Base-by-base conservation (phyloP, 192 early-diverging fungal species). In the Coemansia sp. region DNA sequence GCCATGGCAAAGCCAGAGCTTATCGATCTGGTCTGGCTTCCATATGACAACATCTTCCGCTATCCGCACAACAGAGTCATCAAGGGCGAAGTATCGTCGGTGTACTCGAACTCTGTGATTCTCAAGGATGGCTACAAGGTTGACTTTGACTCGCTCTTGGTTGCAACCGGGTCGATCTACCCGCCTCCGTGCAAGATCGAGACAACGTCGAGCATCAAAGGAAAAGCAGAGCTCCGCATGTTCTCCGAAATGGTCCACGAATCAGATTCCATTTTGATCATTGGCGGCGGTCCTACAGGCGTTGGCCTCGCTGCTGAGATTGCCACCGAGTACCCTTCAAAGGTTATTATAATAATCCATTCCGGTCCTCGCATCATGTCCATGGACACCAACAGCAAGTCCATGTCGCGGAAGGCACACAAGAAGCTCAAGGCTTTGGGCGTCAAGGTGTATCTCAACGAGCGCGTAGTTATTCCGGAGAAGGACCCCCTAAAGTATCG, bases 231-330 rank as follows among this genome's bases (percentile, higher is more conserved):
- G 69, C 72, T 69, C 59, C 72, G 55, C 55, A 50, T 59, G 49
- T 77, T 69, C 46, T 73, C 69, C 41, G 75, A 84, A 14, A 80
- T 86, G 64, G 88, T 94, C 63, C 72, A 72, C 19, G 61, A 76
- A 37, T 82, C 89, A 9, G 77, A 86, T 49, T 85, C 84, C 32
- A 78, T 91, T 19, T 45, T 93, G 13, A 72, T 94, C 9, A 87
- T 90, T 44, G 92, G 92, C 45, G 92, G 87, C 22, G 92, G 92
- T 17, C 88, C 90, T 13, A 87, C 89, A 9, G 94, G 91, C 41
- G 73, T 92, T 42, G 94, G 94, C 64, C 62, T 93, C 65, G 91
- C 92, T 7, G 90, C 85, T 1, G 94, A 95, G 73, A 84, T 84
- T 25, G 75, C 75, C 8, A 77, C 83, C 1, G 78, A 65, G 50